Evolutionary conservation across 257 asterid species (phyloP), one percentile per base, ranked within the genome.

Genomic region (Voacanga thouarsii): DNA sequence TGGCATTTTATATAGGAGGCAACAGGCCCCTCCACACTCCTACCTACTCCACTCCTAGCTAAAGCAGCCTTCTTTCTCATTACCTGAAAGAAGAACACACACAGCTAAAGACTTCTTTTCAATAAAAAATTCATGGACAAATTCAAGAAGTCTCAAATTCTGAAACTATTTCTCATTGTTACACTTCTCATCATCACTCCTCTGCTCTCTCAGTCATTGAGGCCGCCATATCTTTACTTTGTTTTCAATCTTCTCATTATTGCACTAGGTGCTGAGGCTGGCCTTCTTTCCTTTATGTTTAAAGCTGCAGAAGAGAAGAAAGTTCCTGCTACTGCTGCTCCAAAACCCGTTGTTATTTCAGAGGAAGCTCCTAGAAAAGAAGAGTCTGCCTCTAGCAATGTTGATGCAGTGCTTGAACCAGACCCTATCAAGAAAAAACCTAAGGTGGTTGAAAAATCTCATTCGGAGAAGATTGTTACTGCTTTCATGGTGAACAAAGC

Each of bases 181-280:
- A 61, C 79, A 44, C 83, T 91, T 60, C 83, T 89, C 56, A 53
- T 82, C 50, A 75, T 83, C 49, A 81, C 87, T 4, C 95, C 92
- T 65, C 79, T 89, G 75, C 47, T 87, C 55, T 85, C 90, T n/a
- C 55, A 94, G 50, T 80, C 95, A 30, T 78, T 80, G 10, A 86
- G 89, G 69, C 76, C 85, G 66, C 75, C 84, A 68, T 88, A 87
- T 74, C 84, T 91, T 74, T 89, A 87, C 74, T 88, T 89, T 75
- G 73, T 89, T 26, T 79, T 89, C 63, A 87, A 89, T 80, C 79
- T 91, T 63, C 87, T 91, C 70, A 86, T 91, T 64, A 79, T 91
- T 18, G 73, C 84, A 7, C 80, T 91, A 30, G 94, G 92, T 23
- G 90, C 86, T 0, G 93, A 91, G 57, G 87, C 93, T 49, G 97